These are phyloP conservation scores for Phanerodontia chrysosporium DNA, from an alignment of 768 basidiomycete genomes.

Conservation along the genomic window DNA sequence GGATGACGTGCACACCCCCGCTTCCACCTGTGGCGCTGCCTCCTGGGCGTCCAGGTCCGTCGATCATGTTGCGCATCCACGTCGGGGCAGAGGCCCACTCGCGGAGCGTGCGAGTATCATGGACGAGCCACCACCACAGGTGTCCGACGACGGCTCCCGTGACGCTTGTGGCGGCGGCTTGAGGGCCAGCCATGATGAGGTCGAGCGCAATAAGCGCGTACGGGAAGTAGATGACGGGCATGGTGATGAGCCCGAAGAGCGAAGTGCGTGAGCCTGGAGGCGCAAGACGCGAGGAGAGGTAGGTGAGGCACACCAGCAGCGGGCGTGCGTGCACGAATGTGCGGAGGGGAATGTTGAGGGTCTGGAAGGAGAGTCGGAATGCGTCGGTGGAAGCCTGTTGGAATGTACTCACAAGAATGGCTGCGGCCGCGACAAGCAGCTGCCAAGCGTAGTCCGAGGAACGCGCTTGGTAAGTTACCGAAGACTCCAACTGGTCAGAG, in stretches of 20 bases:
- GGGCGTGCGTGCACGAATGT: slow-evolving; percentile 57
- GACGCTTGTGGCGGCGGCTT: slow-evolving; percentile 49
- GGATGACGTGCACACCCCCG: slow-evolving; percentile 53
- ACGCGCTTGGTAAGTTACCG: slow-evolving; percentile 43
- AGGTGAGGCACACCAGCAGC: slow-evolving; percentile 62
- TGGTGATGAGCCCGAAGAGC: slow-evolving; percentile 71
- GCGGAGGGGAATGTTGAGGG: slow-evolving; percentile 57
- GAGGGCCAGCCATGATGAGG: slow-evolving; percentile 56
- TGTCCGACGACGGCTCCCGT: slow-evolving; percentile 78
- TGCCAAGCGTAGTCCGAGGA: slow-evolving; percentile 82
- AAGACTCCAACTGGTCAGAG: slow-evolving; percentile 54
- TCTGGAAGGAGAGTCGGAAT: slow-evolving; percentile 25
- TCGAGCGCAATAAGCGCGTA: slow-evolving; percentile 73
- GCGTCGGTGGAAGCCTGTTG: slow-evolving; percentile 9
- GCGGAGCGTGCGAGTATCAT: slow-evolving; percentile 41
- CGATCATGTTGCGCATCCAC: slow-evolving; percentile 53
- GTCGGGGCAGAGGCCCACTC: slow-evolving; percentile 49
- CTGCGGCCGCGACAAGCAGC: slow-evolving; percentile 46
- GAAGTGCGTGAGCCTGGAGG: slow-evolving; percentile 66
- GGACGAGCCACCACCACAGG: slow-evolving; percentile 75
- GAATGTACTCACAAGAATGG: slow-evolving; percentile 51
- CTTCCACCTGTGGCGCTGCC: slow-evolving; percentile 30
- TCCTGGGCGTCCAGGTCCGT: slow-evolving; percentile 28
- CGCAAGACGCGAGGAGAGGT: slow-evolving; percentile 63
- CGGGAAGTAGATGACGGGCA: slow-evolving; percentile 72